Base-by-base conservation (phyloP, 257 asterid genomes). In the Knoxia roxburghii region DNA sequence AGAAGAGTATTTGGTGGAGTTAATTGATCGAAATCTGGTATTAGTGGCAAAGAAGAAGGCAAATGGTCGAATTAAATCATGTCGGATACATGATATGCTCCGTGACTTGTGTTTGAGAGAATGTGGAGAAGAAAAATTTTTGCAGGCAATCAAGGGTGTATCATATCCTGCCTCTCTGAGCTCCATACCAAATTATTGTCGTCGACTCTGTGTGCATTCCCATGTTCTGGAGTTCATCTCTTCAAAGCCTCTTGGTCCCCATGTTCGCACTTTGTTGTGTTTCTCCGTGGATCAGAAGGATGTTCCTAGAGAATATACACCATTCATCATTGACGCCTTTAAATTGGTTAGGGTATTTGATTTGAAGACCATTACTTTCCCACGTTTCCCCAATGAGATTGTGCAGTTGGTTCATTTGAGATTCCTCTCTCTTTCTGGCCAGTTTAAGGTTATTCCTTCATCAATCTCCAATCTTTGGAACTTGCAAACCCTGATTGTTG, bases 401-500 rank as follows among this genome's bases (percentile, higher is more conserved):
- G 64, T 61, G 15, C 80, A 70, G 52, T 29, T 83, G 54, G 65
- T 80, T 29, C 85, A 77, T 72, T 67, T 83, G 49, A 62, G 85
- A 55, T 73, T 66, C 37, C 45, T 83, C 7, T 76, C 80, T 30
- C 73, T 83, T 20, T 73, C 46, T 17, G 80, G 83, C 6, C 65
- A 73, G 45, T 77, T 80, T 57, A 77, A 71, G 75, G 73, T 64
- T 52, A 75, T 83, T 26, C 88, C 88, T 3, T 62, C 75, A 2
- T 17, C 79, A 45, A 68, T 83, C 30, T 77, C 83, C 29, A 73
- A 71, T 0, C 83, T 83, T 4, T 78, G 83, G 83, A 80, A 83
- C 53, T 75, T 83, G 5, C 82, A 80, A 68, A 80, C 88, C 2
- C 61, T 83, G 61, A 65, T 75, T 27, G 68, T 83, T 11, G 17